Percentiles rank a stretch among this genome's conserved stretches.
Evolutionary conservation across 495 filamentous ascomycete species (phyloP).

Genomic region (Chaetomidium leptoderma): DNA sequence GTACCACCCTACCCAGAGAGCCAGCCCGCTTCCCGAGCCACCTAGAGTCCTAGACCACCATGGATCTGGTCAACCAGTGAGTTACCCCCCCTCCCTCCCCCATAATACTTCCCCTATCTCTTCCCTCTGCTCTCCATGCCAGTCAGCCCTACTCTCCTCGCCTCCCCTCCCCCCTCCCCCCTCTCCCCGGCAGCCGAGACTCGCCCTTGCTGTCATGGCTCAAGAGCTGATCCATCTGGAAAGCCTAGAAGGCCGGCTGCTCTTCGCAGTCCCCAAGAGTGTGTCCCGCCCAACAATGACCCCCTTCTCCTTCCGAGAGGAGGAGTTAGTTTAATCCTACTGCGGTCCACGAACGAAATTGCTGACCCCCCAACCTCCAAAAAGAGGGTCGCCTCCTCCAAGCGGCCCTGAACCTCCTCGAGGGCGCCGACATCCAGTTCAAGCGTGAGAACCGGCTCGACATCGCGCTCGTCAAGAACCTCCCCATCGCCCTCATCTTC

Average conservation of each 20-base stretch:
- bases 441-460: conserved; percentile 87
- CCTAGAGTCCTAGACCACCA: conserved; percentile 37
- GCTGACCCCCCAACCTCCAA: conserved; percentile 32
- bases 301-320: not conserved
- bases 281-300: conserved; percentile 40
- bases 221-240: conserved; percentile 33
- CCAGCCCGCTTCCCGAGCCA: not conserved
- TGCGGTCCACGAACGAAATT: not conserved
- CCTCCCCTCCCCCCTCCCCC: not conserved
- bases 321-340: not conserved
- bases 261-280: conserved; percentile 98
- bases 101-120: not conserved
- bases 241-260: conserved; percentile 85
- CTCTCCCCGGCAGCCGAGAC: conserved; percentile 7
- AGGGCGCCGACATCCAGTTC: conserved; percentile 94
- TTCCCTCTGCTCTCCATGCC: not conserved
- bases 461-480: conserved; percentile 93
- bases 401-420: conserved; percentile 78
- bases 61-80: conserved; percentile 86
- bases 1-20: not conserved
- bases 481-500: conserved; percentile 92
- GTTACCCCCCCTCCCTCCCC: conserved; percentile 31
- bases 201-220: conserved; percentile 22
- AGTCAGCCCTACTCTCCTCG: no score
- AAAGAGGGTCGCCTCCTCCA: conserved; percentile 83